Percentiles rank a stretch among this genome's conserved stretches.
Evolutionary conservation across 2,329 filamentous ascomycete genomes (phyloP).

Genomic region (Aureobasidium sp.): DNA sequence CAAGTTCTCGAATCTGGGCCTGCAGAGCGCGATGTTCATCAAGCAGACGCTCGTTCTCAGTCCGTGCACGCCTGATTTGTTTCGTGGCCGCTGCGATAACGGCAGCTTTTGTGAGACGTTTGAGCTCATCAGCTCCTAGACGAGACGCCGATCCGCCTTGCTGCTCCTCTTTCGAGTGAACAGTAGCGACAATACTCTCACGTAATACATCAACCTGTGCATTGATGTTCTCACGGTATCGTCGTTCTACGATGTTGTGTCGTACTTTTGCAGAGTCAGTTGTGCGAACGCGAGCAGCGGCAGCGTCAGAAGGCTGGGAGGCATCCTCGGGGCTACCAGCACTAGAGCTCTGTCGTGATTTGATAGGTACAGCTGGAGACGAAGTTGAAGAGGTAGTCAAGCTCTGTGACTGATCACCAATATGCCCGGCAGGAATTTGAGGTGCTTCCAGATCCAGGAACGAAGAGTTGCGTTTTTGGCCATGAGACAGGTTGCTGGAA

Average conservation of each 20-base stretch:
- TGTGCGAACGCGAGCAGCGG: neutral
- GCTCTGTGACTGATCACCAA: neutral
- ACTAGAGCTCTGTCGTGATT: constrained; percentile 8
- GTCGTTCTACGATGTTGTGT: constrained; percentile 41
- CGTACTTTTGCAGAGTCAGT: constrained; percentile 14
- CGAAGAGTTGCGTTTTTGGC: constrained; percentile 8
- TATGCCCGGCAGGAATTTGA: neutral
- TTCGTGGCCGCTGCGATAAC: constrained; percentile 40
- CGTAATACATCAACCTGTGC: constrained; percentile 38
- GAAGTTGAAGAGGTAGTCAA: neutral
- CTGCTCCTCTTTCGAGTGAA: constrained; percentile 36
- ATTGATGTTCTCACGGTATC: constrained; percentile 42
- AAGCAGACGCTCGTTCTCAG: constrained; percentile 33
- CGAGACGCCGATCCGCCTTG: constrained; percentile 32
- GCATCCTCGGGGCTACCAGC: constrained; percentile 1
- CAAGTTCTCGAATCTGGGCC: constrained; percentile 35
- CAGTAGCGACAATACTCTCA: constrained; percentile 19
- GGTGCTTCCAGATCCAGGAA: neutral
- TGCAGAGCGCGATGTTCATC: constrained; percentile 34
- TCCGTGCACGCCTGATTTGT: constrained; percentile 41
- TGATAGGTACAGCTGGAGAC: neutral
- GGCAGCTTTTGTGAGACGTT: constrained; percentile 38
- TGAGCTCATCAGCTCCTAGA: constrained; percentile 22
- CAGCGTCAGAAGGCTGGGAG: neutral
- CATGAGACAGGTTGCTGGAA: neutral